Evolutionary conservation across 2,329 filamentous ascomycete genomes (phyloP), one percentile per base, ranked within the genome.

Genomic region (Aspergillus udagawae): DNA sequence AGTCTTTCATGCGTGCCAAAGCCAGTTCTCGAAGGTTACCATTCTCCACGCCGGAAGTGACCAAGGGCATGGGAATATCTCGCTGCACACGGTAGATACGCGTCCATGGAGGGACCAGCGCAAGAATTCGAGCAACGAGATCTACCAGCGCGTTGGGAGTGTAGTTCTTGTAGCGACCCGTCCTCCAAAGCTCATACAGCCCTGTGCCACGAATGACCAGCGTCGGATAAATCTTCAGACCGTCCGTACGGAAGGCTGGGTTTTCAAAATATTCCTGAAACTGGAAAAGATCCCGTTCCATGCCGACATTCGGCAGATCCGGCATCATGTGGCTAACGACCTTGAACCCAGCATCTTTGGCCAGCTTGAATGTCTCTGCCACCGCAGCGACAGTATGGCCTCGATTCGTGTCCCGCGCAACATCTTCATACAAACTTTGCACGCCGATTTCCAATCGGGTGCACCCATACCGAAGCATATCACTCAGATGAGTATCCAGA

Each of bases 291-390:
- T 99, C 94, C 67, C 94, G 88, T 77, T 99, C 95, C 90, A 97
- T 96, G 56, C 94, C 94, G 2, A 99, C 94, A 67, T 99, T 99
- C 3, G 94, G 94, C 50, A 99, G 78, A 72, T 99, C 94, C 1
- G 94, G 94, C 94, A 99, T 99, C 94, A 99, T 99, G 77, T 99
- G 94, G 64, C 91, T 96, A 61, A 99, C 94, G 0, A 99, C 94
- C 75, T 99, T 99, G 83, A 96, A 99, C 0, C 94, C 94, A 5
- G 95, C 92, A 73, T 99, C 95, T 76, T 99, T 99, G 62, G 94
- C 87, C n/a, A 97, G 82, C 65, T 90, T 95, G 73, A 99, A 99
- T 0, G 94, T 99, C 76, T 99, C 92, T 29, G 92, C 93, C 0
- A 99, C 94, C 1, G 95, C 86, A 6, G 92, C 91, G 25, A 99